Evolutionary conservation across 768 basidiomycete species (phyloP).

Genomic region (Pleurotus platypus): DNA sequence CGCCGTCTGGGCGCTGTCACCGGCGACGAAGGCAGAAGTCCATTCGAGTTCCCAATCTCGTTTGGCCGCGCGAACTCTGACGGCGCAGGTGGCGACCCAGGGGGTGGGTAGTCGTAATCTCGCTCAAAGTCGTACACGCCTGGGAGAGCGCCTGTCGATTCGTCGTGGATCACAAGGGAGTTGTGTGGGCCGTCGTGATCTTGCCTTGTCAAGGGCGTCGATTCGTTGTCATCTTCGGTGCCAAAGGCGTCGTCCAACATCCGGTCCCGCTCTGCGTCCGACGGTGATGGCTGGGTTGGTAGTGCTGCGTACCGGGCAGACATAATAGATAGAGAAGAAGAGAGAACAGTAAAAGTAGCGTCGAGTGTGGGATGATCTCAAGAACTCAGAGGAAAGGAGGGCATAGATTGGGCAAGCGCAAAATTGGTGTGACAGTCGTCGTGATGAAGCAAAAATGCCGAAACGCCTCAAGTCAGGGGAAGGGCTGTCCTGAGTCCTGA

Average conservation of each 20-base stretch:
- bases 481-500: neutral
- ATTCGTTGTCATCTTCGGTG: conserved; percentile 39
- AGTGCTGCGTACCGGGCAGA: conserved; percentile 50
- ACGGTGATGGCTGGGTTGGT: conserved; percentile 42
- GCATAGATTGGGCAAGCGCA: neutral
- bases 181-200: neutral
- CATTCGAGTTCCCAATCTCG: conserved; percentile 72
- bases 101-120: conserved; percentile 70
- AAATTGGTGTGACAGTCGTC: conserved; percentile 5
- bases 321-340: conserved; percentile 56
- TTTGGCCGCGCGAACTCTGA: conserved; percentile 59
- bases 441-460: neutral
- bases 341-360: neutral
- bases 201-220: conserved; percentile 33
- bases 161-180: conserved; percentile 11
- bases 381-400: neutral
- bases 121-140: conserved; percentile 78
- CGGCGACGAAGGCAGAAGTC: conserved; percentile 51
- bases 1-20: conserved; percentile 30
- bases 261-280: conserved; percentile 52
- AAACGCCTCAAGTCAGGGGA: conserved; percentile 2
- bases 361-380: neutral
- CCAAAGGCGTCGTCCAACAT: conserved; percentile 72
- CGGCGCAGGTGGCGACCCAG: conserved; percentile 71
- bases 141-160: conserved; percentile 27